phyloP scores from a whole-genome alignment of 2,329 filamentous ascomycete species.

The Macrophomina phaseolina region DNA sequence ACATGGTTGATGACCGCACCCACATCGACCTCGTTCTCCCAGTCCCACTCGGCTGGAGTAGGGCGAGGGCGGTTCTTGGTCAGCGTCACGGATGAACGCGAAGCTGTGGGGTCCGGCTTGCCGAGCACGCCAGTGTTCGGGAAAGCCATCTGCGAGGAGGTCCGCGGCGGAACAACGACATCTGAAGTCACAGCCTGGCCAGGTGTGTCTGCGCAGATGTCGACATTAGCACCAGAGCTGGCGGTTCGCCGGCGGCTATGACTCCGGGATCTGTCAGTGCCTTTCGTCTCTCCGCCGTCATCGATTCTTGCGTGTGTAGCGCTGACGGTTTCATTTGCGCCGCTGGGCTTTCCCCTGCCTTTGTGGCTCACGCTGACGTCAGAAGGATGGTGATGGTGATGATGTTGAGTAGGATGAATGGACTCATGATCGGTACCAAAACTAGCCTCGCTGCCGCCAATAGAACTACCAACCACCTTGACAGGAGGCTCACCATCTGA shows the following conservation, averaged over 20 bases:
- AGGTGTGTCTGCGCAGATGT: conserved; percentile 29
- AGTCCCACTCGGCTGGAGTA: neutral
- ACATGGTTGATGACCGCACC: conserved; percentile 16
- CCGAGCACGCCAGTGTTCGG: neutral
- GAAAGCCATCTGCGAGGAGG: neutral
- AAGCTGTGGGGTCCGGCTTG: conserved; percentile 29
- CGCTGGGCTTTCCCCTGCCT: conserved; percentile 12
- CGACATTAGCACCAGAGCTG: conserved; percentile 40
- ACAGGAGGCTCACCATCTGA: conserved; percentile 37
- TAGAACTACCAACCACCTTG: conserved; percentile 39
- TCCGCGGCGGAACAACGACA: neutral
- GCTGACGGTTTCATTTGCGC: conserved; percentile 29
- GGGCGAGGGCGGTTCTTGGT: neutral
- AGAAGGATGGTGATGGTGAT: conserved; percentile 4
- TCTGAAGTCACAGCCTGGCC: neutral
- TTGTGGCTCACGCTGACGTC: conserved; percentile 3
- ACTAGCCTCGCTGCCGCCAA: conserved; percentile 37
- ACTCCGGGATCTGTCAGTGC: conserved; percentile 12
- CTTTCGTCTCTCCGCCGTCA: neutral
- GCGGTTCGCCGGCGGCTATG: conserved; percentile 44
- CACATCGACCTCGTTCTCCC: conserved; percentile 7
- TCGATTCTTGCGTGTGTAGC: neutral
- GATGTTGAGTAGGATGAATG: conserved; percentile 1
- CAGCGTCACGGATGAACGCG: conserved; percentile 33
- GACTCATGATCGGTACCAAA: conserved; percentile 31